phyloP scores from a whole-genome alignment of 139 green algal genomes.

The Picochlorum sp. region DNA sequence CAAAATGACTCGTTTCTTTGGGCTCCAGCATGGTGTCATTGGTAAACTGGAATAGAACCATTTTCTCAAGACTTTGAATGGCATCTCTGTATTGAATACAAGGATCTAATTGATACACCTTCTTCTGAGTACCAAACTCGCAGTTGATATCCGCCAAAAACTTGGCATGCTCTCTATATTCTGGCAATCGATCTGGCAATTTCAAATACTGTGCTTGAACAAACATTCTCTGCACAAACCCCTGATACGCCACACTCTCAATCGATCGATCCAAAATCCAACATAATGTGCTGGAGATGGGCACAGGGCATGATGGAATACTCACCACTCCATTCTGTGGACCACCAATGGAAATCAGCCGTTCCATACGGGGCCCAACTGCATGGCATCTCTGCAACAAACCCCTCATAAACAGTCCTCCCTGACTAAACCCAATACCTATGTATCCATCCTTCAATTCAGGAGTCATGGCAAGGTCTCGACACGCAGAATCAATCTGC shows the following conservation, averaged over 20 bases:
- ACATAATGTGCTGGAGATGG: slow-evolving; percentile 25
- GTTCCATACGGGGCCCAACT: slow-evolving; percentile 41
- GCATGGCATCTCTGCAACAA: slow-evolving; percentile 68
- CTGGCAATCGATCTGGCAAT: slow-evolving; percentile 12
- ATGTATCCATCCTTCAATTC: slow-evolving; percentile 70
- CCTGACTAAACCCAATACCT: slow-evolving; percentile 75
- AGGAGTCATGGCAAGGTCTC: slow-evolving; percentile 35
- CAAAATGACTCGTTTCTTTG: slow-evolving; percentile 65
- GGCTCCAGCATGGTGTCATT: slow-evolving; percentile 76
- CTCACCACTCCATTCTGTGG: slow-evolving; percentile 76
- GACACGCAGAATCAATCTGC: slow-evolving; percentile 60
- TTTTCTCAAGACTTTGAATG: slow-evolving; percentile 50
- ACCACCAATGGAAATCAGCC: slow-evolving; percentile 70
- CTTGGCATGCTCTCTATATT: not conserved
- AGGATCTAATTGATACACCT: not conserved
- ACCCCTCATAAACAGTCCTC: slow-evolving; percentile 77
- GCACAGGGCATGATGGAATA: slow-evolving; percentile 51
- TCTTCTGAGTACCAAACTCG: not conserved
- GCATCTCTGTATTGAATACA: slow-evolving; percentile 53
- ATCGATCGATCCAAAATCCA: slow-evolving; percentile 38
- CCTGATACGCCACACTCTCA: slow-evolving; percentile 55
- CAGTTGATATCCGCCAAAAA: slow-evolving; percentile 18
- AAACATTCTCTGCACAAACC: slow-evolving; percentile 53
- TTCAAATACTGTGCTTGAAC: slow-evolving; percentile 88
- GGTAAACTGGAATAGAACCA: slow-evolving; percentile 73